Evolutionary conservation across 371 early-diverging fungal species (phyloP), one percentile per base, ranked within the genome.

Genomic region (Mucor circinelloides): DNA sequence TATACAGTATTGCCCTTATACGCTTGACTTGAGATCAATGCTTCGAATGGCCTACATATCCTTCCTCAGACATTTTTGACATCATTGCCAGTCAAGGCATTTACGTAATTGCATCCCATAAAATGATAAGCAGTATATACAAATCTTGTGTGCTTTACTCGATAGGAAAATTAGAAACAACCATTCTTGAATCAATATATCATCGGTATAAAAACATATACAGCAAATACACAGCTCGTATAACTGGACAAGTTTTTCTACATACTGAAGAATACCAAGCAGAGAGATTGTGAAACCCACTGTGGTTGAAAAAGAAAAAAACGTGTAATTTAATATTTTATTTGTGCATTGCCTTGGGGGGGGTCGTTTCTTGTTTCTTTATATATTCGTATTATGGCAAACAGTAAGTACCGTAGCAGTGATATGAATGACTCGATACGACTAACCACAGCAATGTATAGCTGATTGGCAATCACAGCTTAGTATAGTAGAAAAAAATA

Each of bases 401-500:
- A 27, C 52, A 27, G 52, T 52, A 27, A 52, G 12, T 27, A 15
- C 10, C 2, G 3, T 27, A 15, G 27, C 52, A 27, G 25, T 15
- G 0, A 52, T 27, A 13, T 25, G 23, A 21, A 46, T 3, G 0
- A 46, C 17, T 46, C 46, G 9, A 2, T 46, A 46, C 19, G 6
- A 46, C 21, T 46, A 21, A 46, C 3, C 21, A 8, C 10, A 40
- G n/a, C 10, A 7, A 21, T 28, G 27, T 8, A 23, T 56, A 70
- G 66, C 27, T 34, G 58, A 66, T 19, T 71, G 75, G 73, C 68
- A 81, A 63, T 67, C 71, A 9, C 57, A 70, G 28, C 71, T 92
- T 44, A 85, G 85, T 7, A 69, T 84, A 32, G 84, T 87, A 27
- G 97, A 97, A 73, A 82, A 82, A 65, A 73, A 81, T 48, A 78